Base-by-base conservation (phyloP, 352 stramenopile genomes). In the Pythium brachiatum region DNA sequence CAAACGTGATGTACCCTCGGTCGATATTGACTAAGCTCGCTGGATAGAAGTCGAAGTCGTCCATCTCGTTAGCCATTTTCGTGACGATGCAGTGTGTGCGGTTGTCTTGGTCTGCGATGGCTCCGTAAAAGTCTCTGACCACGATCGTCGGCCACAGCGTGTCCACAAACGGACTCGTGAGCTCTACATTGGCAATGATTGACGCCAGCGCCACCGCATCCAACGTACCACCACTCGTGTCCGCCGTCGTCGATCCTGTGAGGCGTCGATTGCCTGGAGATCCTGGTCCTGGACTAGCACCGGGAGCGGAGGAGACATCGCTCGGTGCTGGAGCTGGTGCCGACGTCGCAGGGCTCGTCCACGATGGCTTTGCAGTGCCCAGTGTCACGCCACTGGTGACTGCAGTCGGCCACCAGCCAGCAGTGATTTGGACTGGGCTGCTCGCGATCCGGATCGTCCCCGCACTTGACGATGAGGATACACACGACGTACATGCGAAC, bases 311-410 rank as follows among this genome's bases (percentile, higher is more conserved):
- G 0, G 21, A 31, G 12, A 21, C 7, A 32, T 29, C 21, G 12
- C 12, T 7, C 12, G 44, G 21, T 20, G 44, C 7, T 50, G 43
- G 21, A 31, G 2, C 16, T 7, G 23, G 44, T 7, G 23, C 21
- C 1, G 44, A 8, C 6, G 44, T 31, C 5, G 2, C 4, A 20
- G 43, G 70, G 51, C 29, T 43, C 36, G 57, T 57, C 61, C 21
- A 63, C 3, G 64, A 27, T 26, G 26, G 51, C 26, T 75, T 73
- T 0, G 46, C 46, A 3, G 73, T 38, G 2, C 74, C 72, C 20
- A 90, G 31, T 25, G 70, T 77, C 3, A 92, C 81, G 21, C 80
- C 83, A 53, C 80, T 90, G 1, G 75, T 90, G 2, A 89, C 81
- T n/a, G 20, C 72, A 0, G 31, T 8, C 4, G 83, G 83, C 83